Evolutionary conservation across 1,284 basidiomycete genomes (phyloP).

Genomic region (Naganishia liquefaciens): DNA sequence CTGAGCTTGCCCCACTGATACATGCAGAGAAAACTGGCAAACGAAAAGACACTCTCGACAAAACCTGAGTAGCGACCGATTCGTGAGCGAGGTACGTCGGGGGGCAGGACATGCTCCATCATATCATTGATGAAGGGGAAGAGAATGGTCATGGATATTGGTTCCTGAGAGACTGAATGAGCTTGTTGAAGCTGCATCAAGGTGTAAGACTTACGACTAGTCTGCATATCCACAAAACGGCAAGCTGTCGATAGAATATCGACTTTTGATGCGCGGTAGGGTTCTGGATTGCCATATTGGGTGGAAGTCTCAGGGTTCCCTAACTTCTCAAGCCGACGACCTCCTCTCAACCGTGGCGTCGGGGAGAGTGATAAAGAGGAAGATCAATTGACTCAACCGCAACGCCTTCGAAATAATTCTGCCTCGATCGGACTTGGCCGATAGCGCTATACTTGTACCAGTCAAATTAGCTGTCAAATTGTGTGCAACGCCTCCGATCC

Average conservation of each 20-base stretch:
- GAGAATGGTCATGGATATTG: slow-evolving; percentile 31
- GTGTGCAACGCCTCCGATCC: not conserved
- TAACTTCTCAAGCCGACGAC: too few relatives aligned
- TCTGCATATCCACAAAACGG: slow-evolving; percentile 16
- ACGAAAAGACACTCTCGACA: slow-evolving; percentile 37
- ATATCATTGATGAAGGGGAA: slow-evolving; percentile 38
- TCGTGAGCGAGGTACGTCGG: slow-evolving; percentile 33
- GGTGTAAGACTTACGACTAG: not conserved
- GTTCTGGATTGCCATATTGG: slow-evolving; percentile 19
- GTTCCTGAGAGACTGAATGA: slow-evolving; percentile 14
- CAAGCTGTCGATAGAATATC: slow-evolving; percentile 14
- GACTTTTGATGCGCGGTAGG: slow-evolving; percentile 6
- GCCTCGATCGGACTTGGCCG: too few relatives aligned
- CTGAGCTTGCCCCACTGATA: slow-evolving; percentile 39
- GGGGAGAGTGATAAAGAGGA: too few relatives aligned
- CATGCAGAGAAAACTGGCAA: slow-evolving; percentile 36
- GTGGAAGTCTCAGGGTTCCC: not conserved
- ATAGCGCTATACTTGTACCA: not conserved
- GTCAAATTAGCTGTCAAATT: not conserved
- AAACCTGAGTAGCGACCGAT: slow-evolving; percentile 38
- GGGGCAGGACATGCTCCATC: slow-evolving; percentile 36
- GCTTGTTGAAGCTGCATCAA: not conserved
- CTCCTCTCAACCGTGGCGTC: too few relatives aligned
- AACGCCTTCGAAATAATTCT: too few relatives aligned
- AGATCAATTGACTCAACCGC: too few relatives aligned